Evolutionary conservation across 2,329 filamentous ascomycete genomes (phyloP).

Genomic region (Ceratocystis ficicola): DNA sequence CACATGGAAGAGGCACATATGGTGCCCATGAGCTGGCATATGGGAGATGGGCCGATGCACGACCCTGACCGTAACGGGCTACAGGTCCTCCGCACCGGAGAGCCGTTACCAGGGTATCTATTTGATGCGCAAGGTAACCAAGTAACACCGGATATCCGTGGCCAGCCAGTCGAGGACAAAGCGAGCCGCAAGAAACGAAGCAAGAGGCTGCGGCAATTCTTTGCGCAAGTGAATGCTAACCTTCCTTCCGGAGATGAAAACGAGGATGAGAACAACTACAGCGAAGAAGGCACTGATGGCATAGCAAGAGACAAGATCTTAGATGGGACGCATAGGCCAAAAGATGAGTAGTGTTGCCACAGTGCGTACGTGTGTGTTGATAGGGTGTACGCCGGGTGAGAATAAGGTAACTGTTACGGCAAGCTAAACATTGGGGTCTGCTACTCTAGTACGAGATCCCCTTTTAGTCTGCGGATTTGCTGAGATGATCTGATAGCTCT

Average conservation of each 20-base stretch:
- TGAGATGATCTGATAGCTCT: too few relatives aligned
- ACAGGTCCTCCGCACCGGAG: conserved; percentile 22
- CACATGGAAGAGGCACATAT: conserved; percentile 47
- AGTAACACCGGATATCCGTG: conserved; percentile 45
- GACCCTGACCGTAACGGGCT: conserved; percentile 19
- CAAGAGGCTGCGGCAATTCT: conserved; percentile 35
- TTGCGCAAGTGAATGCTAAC: conserved; percentile 36
- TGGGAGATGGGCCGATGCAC: conserved; percentile 42
- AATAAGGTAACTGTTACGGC: too few relatives aligned
- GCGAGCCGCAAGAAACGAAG: conserved; percentile 36
- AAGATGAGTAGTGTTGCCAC: background rate
- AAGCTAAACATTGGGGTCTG: too few relatives aligned
- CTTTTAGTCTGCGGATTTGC: too few relatives aligned
- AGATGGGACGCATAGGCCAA: background rate
- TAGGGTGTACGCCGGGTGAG: too few relatives aligned
- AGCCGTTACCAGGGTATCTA: conserved; percentile 38
- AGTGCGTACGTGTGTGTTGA: too few relatives aligned
- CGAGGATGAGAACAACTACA: conserved; percentile 28
- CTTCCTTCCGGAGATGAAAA: conserved; percentile 28
- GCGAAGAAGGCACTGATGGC: conserved; percentile 26
- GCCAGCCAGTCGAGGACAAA: conserved; percentile 40
- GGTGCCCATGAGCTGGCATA: conserved; percentile 42
- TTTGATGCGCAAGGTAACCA: conserved; percentile 42
- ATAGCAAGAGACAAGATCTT: conserved; percentile 16
- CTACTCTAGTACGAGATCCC: too few relatives aligned